Percentiles rank a stretch among this genome's conserved stretches.
These are phyloP conservation scores for Coccinonectria pachysandricola DNA, from an alignment of 2,329 filamentous ascomycete species.

Conservation along the genomic window DNA sequence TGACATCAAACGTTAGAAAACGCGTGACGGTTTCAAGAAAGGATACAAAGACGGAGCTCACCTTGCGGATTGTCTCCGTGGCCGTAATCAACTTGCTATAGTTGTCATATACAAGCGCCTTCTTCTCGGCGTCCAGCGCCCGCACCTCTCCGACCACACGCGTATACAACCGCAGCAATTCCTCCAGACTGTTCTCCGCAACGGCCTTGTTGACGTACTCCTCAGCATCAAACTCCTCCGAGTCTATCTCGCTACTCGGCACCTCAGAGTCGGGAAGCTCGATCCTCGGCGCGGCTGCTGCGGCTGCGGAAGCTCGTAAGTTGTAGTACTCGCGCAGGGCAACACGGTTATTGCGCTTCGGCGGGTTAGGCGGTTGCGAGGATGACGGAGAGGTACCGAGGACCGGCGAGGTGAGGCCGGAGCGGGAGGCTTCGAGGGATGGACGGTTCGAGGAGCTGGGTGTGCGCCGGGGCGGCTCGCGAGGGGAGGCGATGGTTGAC, in stretches of 20 bases:
- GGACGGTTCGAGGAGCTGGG: slow-evolving; percentile 68
- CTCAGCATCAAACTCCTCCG: slow-evolving; percentile 59
- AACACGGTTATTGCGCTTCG: slow-evolving; percentile 60
- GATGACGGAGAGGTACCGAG: slow-evolving; percentile 13
- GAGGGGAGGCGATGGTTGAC: slow-evolving; percentile 56
- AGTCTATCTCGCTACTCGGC: slow-evolving; percentile 62
- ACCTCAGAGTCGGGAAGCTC: slow-evolving; percentile 44
- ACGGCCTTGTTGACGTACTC: slow-evolving; percentile 54
- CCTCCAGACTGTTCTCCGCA: slow-evolving; percentile 52
- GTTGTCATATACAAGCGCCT: slow-evolving; percentile 95
- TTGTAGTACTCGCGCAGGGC: slow-evolving; percentile 95
- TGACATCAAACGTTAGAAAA: too few species aligned
- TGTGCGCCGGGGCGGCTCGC: slow-evolving; percentile 46
- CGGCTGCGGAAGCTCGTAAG: slow-evolving; percentile 35
- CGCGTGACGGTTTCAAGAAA: too few species aligned
- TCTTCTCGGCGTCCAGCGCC: slow-evolving; percentile 88
- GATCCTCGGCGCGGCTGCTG: slow-evolving; percentile 27
- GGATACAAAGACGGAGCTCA: too few species aligned
- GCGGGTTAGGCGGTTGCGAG: slow-evolving; percentile 25
- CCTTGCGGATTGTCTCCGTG: slow-evolving; percentile 86
- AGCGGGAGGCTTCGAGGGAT: slow-evolving; percentile 57
- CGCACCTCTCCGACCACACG: slow-evolving; percentile 70
- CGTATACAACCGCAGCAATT: slow-evolving; percentile 60
- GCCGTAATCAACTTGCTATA: slow-evolving; percentile 96
- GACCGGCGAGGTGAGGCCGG: slow-evolving; percentile 44